A percentile compares a stretch with the other conserved stretches of the same genome.
phyloP scores from a whole-genome alignment of 2,329 filamentous ascomycete species.

The Ophiognomonia clavigignenti-juglandacearum region DNA sequence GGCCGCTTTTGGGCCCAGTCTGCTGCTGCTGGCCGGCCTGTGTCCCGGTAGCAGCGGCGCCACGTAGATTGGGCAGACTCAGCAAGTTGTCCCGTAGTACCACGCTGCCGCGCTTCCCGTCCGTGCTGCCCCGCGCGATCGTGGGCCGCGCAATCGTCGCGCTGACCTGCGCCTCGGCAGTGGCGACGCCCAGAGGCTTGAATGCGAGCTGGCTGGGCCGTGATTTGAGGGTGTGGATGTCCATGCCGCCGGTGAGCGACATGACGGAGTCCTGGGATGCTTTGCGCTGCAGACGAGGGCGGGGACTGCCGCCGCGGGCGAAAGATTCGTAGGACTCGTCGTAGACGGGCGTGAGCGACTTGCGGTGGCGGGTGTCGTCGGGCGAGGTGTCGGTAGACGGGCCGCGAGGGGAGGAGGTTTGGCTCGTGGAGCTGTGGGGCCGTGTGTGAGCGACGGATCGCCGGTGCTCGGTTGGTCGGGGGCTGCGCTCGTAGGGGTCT shows the following conservation, averaged over 20 bases:
- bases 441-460: too few relatives aligned
- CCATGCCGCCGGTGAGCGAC: constrained; percentile 80
- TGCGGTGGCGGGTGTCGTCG: constrained; percentile 11
- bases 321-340: constrained; percentile 23
- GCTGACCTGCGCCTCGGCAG: constrained; percentile 52
- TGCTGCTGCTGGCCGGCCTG: constrained; percentile 12
- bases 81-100: constrained; percentile 54
- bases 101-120: constrained; percentile 45
- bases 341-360: constrained; percentile 8
- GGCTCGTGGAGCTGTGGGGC: constrained; percentile 16
- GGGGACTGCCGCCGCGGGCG: constrained; percentile 16
- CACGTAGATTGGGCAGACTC: constrained; percentile 30
- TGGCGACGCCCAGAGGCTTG: constrained; percentile 45
- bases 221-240: constrained; percentile 77
- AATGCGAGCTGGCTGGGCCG: constrained; percentile 71
- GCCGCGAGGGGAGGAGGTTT: constrained; percentile 27
- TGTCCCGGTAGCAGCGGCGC: constrained; percentile 10
- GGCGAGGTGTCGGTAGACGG: constrained; percentile 26
- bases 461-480: constrained; percentile 20
- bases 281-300: constrained; percentile 43
- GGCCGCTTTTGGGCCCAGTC: constrained; percentile 21
- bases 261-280: constrained; percentile 85
- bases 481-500: constrained; percentile 22
- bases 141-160: constrained; percentile 57
- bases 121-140: constrained; percentile 36